Evolutionary conservation across 2,329 filamentous ascomycete genomes (phyloP), one percentile per base, ranked within the genome.

Genomic region (Beauveria scarabaeidicola): DNA sequence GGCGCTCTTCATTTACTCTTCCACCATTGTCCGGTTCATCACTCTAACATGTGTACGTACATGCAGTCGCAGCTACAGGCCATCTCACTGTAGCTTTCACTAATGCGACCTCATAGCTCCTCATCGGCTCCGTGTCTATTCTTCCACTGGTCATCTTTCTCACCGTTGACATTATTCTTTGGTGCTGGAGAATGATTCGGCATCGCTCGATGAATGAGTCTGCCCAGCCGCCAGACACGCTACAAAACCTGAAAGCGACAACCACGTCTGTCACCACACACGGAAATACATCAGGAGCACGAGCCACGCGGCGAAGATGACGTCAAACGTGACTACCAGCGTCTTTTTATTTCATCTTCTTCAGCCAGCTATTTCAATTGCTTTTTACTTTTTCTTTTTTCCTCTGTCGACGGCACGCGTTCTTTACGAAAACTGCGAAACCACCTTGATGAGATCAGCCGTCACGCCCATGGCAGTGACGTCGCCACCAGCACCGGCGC

Each of bases 391-490:
- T 11, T 51, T 6, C 13, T 41, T 52, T 48, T 47, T 43, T 52
- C n/a, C 10, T 7, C 1, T 29, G 40, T 53, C 8, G 25, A 15
- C 40, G 38, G 19, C 17, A 36, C n/a, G 17, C 38, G 52, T 40
- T 15, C 63, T 66, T 70, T 70, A 75, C 61, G 78, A 78, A 69
- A 95, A 79, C 70, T 91, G 80, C 66, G 88, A 81, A 62, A 97
- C 69, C 41, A 95, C 90, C 80, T 96, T 97, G 72, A 97, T 81
- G 68, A 99, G 75, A 77, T 99, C 94, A 52, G 85, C 86, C n/a
- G 91, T 91, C 51, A 99, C 93, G 62, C 94, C 94, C 93, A 97
- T 97, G 29, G 94, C 94, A 38, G 94, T 99, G 57, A 97, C 91
- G 48, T 97, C 92, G 64, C 90, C 92, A 67, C 94, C 94, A 27